Conservation (phyloP, 2,329 filamentous ascomycete species). For the Chrysoporthe austroafricana region DNA sequence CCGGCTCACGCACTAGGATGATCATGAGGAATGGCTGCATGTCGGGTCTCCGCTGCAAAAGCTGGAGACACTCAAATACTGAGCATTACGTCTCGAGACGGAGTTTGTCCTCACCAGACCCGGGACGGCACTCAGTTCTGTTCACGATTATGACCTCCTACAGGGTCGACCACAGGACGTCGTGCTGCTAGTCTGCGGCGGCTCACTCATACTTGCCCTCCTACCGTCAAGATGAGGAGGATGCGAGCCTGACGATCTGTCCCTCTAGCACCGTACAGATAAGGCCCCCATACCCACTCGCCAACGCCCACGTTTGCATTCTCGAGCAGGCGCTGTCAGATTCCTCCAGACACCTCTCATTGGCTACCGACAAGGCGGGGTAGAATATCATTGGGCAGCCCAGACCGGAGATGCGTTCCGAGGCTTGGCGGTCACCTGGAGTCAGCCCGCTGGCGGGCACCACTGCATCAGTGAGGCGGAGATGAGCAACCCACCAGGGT, state of each 20-base stretch:
- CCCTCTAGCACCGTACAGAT: neutral
- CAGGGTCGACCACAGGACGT: neutral
- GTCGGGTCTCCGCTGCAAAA: too few species aligned
- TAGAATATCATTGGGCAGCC: neutral
- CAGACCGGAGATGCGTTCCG: neutral
- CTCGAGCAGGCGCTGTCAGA: neutral
- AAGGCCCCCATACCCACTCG: neutral
- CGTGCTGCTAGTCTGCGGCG: neutral
- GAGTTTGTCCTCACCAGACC: neutral
- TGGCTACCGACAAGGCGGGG: neutral
- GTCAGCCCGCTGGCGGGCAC: neutral
- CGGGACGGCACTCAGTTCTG: neutral
- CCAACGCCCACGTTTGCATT: neutral
- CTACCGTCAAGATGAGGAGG: neutral
- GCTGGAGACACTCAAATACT: too few species aligned
- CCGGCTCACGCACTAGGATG: neutral
- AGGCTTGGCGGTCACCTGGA: neutral
- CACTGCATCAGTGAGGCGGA: neutral
- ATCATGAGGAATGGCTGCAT: neutral
- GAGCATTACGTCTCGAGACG: too few species aligned
- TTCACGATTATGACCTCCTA: neutral
- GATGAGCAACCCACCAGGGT: neutral
- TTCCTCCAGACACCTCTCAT: neutral
- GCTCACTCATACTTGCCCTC: neutral
- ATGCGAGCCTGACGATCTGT: too few species aligned